Evolutionary conservation across 2,329 filamentous ascomycete genomes (phyloP), one percentile per base, ranked within the genome.

Genomic region (Cladophialophora exuberans): DNA sequence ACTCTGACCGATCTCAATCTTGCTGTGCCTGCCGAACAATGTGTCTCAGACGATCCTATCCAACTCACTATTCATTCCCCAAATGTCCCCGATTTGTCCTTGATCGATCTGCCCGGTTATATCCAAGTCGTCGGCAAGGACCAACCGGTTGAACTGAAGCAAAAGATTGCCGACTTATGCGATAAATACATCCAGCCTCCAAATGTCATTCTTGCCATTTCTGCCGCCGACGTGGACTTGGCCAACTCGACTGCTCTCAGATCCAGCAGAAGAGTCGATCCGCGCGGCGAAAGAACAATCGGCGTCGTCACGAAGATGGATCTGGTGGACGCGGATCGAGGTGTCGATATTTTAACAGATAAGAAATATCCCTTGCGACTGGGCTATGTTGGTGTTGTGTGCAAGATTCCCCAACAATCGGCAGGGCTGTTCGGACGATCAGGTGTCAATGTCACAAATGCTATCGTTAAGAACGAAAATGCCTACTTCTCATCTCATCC

Each of bases 261-360:
- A 64, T 91, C 94, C 15, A 96, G 92, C 63, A 83, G 94, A 60
- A 83, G 93, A 64, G 92, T 97, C 23, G 94, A 99, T 67, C 94
- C 94, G 1, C 82, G 94, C 57, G 94, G 94, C 51, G 94, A 99
- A 74, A 83, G 94, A 59, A 99, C 94, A 0, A 99, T 99, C 67
- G 94, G 94, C 39, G 94, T 99, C n/a, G 87, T 99, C 36, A 99
- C 94, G 2, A 99, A 99, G 76, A 97, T 99, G 93, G 94, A 99
- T 67, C 80, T 99, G 18, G 92, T 99, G 6, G 93, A 97, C 64
- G 82, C 94, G 2, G 77, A 79, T 6, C 85, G 93, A 54, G 94
- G 92, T 25, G 82, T 84, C 11, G 80, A 83, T 30, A 90, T 99
- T 26, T 78, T 99, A 17, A 86, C 81, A 22, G 93, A 99, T 70